Evolutionary conservation across 2,329 filamentous ascomycete species (phyloP).

Genomic region (Hymenoscyphus fraxineus): DNA sequence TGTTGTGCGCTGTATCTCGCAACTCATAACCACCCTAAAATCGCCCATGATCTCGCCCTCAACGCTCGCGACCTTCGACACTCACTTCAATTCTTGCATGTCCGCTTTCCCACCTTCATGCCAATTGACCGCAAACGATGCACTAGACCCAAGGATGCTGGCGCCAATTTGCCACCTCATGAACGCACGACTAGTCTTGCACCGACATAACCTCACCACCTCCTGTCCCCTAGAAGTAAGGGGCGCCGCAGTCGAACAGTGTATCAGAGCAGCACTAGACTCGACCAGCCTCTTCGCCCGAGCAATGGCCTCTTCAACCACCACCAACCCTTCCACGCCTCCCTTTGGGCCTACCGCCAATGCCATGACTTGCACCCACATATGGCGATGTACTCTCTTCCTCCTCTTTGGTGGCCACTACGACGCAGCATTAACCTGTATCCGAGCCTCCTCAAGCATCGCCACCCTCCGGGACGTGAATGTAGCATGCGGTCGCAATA

Average conservation of each 20-base stretch:
- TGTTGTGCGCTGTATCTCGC: slow-evolving; percentile 72
- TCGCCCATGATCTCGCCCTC: slow-evolving; percentile 62
- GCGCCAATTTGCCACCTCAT: slow-evolving; percentile 75
- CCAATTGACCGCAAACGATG: slow-evolving; percentile 60
- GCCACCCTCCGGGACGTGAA: slow-evolving; percentile 70
- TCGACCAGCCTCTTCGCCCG: slow-evolving; percentile 74
- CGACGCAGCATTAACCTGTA: slow-evolving; percentile 67
- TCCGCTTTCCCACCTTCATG: slow-evolving; percentile 72
- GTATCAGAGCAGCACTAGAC: slow-evolving; percentile 69
- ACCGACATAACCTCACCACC: slow-evolving; percentile 83
- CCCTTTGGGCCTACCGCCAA: slow-evolving; percentile 46
- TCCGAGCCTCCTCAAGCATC: slow-evolving; percentile 68
- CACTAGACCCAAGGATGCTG: slow-evolving; percentile 70
- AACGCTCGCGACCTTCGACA: slow-evolving; percentile 74
- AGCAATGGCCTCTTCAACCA: slow-evolving; percentile 46
- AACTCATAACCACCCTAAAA: slow-evolving; percentile 67
- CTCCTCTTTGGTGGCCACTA: slow-evolving; percentile 72
- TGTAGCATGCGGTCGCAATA: slow-evolving; percentile 72
- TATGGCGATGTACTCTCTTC: slow-evolving; percentile 83
- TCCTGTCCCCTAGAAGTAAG: slow-evolving; percentile 63
- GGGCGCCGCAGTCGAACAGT: slow-evolving; percentile 70
- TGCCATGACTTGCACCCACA: slow-evolving; percentile 72
- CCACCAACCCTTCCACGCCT: slow-evolving; percentile 32
- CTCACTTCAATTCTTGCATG: slow-evolving; percentile 73
- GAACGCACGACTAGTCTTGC: slow-evolving; percentile 77